Base-by-base conservation (phyloP, 345 rosid species). In the Brassica carinata region DNA sequence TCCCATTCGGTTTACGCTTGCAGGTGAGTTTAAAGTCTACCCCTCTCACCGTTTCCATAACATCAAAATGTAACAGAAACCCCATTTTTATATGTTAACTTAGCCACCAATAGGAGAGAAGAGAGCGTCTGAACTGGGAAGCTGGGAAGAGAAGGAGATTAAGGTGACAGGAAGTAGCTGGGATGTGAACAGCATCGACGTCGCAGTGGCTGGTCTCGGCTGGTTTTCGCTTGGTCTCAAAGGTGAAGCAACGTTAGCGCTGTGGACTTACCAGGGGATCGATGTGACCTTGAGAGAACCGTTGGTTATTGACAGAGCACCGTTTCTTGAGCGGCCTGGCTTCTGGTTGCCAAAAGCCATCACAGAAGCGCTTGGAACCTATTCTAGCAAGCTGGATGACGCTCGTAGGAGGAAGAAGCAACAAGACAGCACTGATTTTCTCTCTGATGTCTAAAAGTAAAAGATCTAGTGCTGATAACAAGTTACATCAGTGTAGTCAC, bases 171-270 rank as follows among this genome's bases (percentile, higher is more conserved):
- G 99, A 77, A 83, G 81, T 55, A 95, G 97, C 74, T 95, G 98
- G 99, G 99, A 91, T n/a, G 90, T 83, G 72, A 95, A 89, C 61
- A 86, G 93, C 87, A 84, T 88, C 1, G 98, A 95, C 82, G 82
- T 95, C 66, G 87, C 97, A 33, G 83, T 87, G 4, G 96, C 96
- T 70, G 98, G 99, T 67, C 84, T 92, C 23, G 98, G 99, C 33
- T 92, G 99, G 98, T 77, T 95, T 69, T 91, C 98, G 0, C 48
- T 95, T 75, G 96, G 97, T 75, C 96, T 95, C 73, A 95, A 92
- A 85, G 97, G 98, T 59, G 94, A 87, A 76, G 97, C 99, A 61
- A 87, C 89, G 23, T 55, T 92, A 71, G 86, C 86, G 29, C 74
- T 94, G 45, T 86, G 93, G 97, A 84, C 89, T 3, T 92, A 86